Evolutionary conservation across 1,139 yeast genomes (phyloP).

Genomic region (Pichia sp.): DNA sequence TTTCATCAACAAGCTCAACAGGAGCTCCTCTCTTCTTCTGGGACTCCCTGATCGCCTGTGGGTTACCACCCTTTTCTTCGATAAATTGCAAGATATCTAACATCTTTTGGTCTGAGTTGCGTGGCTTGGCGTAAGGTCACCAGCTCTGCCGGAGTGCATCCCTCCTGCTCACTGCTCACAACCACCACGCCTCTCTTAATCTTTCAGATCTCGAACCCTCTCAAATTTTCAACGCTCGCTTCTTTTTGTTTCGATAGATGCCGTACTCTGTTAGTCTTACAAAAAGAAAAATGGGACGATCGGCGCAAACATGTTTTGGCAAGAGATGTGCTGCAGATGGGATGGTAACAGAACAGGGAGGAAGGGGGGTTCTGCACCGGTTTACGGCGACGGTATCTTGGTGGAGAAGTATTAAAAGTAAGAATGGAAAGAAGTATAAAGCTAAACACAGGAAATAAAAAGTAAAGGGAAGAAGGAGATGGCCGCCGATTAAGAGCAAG

Average conservation of each 20-base stretch:
- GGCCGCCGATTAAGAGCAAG: not conserved
- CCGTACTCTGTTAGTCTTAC: not conserved
- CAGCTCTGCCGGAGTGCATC: not conserved
- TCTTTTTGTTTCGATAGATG: not conserved
- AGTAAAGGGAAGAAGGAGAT: too few species aligned
- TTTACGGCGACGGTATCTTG: too few species aligned
- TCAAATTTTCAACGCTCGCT: not conserved
- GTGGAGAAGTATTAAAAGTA: not conserved
- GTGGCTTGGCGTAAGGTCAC: too few species aligned
- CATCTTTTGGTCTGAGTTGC: slow-evolving; percentile 41
- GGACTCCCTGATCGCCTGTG: slow-evolving; percentile 79
- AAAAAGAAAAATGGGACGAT: not conserved
- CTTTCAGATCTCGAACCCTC: not conserved
- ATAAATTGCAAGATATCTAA: slow-evolving; percentile 87
- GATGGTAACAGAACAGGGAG: too few species aligned
- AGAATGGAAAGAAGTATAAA: not conserved
- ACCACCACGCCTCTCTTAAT: not conserved
- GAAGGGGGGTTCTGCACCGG: not conserved
- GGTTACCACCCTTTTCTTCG: slow-evolving; percentile 95
- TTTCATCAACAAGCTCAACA: slow-evolving; percentile 93
- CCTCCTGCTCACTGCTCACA: not conserved
- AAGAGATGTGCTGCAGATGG: too few species aligned
- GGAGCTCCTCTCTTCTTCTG: slow-evolving; percentile 93
- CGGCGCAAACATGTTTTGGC: not conserved
- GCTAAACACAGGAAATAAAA: not conserved